Base-by-base conservation (phyloP, 495 filamentous ascomycete genomes). In the Lepraria neglecta region DNA sequence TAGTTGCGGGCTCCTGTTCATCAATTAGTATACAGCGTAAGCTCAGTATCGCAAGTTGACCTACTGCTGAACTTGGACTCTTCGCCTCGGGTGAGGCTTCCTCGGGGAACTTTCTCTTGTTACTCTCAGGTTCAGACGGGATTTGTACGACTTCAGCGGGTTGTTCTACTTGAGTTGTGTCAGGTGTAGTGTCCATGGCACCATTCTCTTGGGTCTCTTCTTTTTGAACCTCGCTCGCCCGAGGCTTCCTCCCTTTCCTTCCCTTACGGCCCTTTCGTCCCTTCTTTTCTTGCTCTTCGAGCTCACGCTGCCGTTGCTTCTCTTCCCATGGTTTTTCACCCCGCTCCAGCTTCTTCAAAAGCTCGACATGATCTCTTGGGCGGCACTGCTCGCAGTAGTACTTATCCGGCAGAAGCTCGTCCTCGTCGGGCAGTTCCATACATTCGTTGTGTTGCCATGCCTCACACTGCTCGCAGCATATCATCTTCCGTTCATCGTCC, bases 371-470 rank as follows among this genome's bases (percentile, higher is more conserved):
- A 58, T 88, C 82, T 58, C 91, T 85, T 4, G 92, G 94, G 52
- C 79, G 78, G 76, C 94, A 98, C 70, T 85, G 76, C 71, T 98
- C 94, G 71, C 94, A 98, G 70, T 84, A 91, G 75, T 97, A 98
- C 68, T 87, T 74, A 24, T 84, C 83, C 35, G 88, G 88, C 63
- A 90, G 75, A 63, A 88, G 82, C 42, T 89, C 84, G 17, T 87
- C 82, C 60, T 84, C 85, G 64, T 90, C 86, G 61, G 84, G 84
- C 62, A 96, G 78, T 31, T 89, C 91, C 83, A 98, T 91, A 71
- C 94, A 98, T 65, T 91, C 84, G 68, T 95, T 95, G 71, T 98
- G 94, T 72, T 98, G 94, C 94, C 94, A 98, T 51, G 86, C 91
- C 31, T 83, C 82, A 69, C 94, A 98, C 40, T 77, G 80, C 68